Conservation (phyloP, 805 yeast genomes). For the Yarrowia yakushimensis region DNA sequence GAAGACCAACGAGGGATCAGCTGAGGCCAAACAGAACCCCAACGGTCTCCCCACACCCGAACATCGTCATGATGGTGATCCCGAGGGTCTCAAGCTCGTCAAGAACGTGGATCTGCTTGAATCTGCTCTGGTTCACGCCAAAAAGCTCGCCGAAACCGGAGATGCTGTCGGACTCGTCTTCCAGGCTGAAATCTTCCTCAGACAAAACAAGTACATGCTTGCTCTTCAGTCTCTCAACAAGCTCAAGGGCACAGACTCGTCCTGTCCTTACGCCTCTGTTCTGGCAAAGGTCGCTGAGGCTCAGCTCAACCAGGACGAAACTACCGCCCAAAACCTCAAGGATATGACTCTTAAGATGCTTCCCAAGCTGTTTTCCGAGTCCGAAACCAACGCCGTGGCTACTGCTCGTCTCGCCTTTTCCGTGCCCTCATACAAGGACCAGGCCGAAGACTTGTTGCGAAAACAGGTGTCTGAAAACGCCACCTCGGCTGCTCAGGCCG, state of each 20-base stretch:
- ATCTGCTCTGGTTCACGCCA: conserved; percentile 39
- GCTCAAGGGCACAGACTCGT: conserved; percentile 40
- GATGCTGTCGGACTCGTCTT: background rate
- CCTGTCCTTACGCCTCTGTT: conserved; percentile 37
- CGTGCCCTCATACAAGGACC: background rate
- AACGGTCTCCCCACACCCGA: conserved; percentile 38
- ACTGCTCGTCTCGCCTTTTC: conserved; percentile 15
- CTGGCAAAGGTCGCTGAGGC: conserved; percentile 40
- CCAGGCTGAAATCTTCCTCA: conserved; percentile 39
- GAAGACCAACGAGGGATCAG: conserved; percentile 28
- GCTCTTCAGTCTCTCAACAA: conserved; percentile 50
- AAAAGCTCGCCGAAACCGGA: conserved; percentile 43
- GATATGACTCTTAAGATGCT: conserved; percentile 28
- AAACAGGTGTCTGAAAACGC: background rate
- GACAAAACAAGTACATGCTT: conserved; percentile 49
- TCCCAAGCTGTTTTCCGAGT: conserved; percentile 17
- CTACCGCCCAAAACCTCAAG: conserved; percentile 47
- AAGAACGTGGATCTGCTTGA: conserved; percentile 23
- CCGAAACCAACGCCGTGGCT: background rate
- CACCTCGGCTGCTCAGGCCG: background rate
- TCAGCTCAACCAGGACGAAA: conserved; percentile 39
- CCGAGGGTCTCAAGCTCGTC: conserved; percentile 41
- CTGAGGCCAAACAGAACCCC: conserved; percentile 49
- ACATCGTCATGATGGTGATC: conserved; percentile 46
- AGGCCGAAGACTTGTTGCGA: background rate